phyloP scores from a whole-genome alignment of 495 filamentous ascomycete species.

The Neurospora sp. region DNA sequence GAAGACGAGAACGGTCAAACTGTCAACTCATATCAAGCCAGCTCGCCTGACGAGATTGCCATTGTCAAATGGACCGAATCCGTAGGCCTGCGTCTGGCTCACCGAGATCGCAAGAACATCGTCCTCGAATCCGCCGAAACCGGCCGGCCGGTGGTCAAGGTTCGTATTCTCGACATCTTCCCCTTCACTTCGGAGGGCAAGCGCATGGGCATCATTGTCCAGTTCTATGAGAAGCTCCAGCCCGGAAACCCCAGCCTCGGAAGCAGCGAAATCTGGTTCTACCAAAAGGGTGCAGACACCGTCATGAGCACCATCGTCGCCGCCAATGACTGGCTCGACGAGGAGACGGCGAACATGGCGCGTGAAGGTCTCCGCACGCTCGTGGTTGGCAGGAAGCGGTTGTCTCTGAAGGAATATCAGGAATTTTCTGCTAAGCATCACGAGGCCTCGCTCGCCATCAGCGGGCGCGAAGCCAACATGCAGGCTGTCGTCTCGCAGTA shows the following conservation, averaged over 20 bases:
- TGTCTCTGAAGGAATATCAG: constrained; percentile 65
- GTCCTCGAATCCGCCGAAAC: constrained; percentile 69
- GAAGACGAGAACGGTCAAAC: constrained; percentile 70
- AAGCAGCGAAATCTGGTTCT: constrained; percentile 87
- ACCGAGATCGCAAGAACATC: constrained; percentile 81
- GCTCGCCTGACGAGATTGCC: constrained; percentile 95
- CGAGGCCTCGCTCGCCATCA: constrained; percentile 69
- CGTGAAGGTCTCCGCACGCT: constrained; percentile 90
- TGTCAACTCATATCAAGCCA: constrained; percentile 88
- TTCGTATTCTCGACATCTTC: constrained; percentile 86
- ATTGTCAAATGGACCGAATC: constrained; percentile 94
- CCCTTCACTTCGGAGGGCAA: constrained; percentile 97
- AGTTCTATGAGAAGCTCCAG: constrained; percentile 53
- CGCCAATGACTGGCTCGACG: constrained; percentile 95
- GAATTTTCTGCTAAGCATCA: constrained; percentile 69
- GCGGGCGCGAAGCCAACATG: constrained; percentile 71
- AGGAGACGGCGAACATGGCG: constrained; percentile 98
- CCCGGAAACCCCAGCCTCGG: constrained; percentile 28
- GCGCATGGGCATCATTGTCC: constrained; percentile 94
- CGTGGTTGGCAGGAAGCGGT: constrained; percentile 78
- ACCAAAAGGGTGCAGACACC: constrained; percentile 96
- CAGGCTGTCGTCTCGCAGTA: constrained; percentile 66
- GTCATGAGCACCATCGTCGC: constrained; percentile 93
- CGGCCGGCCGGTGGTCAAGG: constrained; percentile 69
- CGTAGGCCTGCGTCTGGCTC: constrained; percentile 73